Evolutionary conservation across 2,329 filamentous ascomycete genomes (phyloP).

Genomic region (Metarhizium humberi): DNA sequence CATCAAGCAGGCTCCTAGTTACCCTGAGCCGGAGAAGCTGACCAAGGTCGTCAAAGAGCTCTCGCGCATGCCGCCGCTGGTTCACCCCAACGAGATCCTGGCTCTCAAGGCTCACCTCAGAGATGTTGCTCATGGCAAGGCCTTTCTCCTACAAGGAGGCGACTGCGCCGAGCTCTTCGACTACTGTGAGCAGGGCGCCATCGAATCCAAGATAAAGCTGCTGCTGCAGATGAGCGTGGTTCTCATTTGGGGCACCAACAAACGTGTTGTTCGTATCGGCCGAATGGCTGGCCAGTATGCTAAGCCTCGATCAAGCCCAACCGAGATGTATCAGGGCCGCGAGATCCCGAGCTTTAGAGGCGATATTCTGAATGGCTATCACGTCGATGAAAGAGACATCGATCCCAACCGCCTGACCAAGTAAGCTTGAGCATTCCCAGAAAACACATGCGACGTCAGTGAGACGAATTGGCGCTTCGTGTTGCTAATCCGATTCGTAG

Average conservation of each 20-base stretch:
- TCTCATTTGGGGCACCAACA: slow-evolving; percentile 75
- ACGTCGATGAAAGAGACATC: slow-evolving; percentile 62
- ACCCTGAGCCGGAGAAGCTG: slow-evolving; percentile 53
- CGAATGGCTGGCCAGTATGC: slow-evolving; percentile 97
- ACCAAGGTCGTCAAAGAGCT: slow-evolving; percentile 55
- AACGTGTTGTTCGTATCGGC: slow-evolving; percentile 84
- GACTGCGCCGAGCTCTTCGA: slow-evolving; percentile 97
- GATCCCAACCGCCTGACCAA: slow-evolving; percentile 76
- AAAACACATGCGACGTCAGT: neutral
- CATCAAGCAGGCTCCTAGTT: slow-evolving; percentile 67
- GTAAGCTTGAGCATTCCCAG: slow-evolving; percentile 23
- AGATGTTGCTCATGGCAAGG: slow-evolving; percentile 82
- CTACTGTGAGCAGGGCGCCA: slow-evolving; percentile 82
- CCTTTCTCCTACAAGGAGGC: slow-evolving; percentile 90
- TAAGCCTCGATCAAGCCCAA: slow-evolving; percentile 85
- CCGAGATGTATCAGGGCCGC: slow-evolving; percentile 69
- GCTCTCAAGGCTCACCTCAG: slow-evolving; percentile 68
- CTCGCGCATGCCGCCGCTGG: slow-evolving; percentile 62
- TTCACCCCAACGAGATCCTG: slow-evolving; percentile 71
- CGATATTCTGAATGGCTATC: slow-evolving; percentile 89
- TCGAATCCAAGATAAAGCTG: slow-evolving; percentile 95
- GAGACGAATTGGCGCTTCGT: neutral
- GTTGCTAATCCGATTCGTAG: slow-evolving; percentile 25
- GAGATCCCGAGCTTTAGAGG: slow-evolving; percentile 86
- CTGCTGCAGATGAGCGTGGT: slow-evolving; percentile 95